Base-by-base conservation (phyloP, 1,139 yeast species). In the Debaryomyces fabryi region DNA sequence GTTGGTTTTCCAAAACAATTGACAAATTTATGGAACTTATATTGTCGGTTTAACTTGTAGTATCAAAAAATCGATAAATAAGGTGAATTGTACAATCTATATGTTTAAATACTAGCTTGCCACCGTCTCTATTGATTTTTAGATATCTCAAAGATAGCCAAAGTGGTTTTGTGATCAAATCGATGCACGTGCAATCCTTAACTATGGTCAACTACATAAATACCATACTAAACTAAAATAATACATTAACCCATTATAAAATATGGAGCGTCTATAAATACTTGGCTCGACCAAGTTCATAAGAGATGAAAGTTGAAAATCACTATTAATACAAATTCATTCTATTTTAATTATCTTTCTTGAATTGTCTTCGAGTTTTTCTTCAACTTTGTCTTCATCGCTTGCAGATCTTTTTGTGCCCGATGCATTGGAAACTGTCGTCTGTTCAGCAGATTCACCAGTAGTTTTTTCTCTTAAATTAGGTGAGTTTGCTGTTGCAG, bases 281-380 rank as follows among this genome's bases (percentile, higher is more conserved):
- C 27, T 36, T 13, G 16, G 5, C 15, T 18, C 21, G 16, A 18
- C 5, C 20, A 8, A 16, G 21, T 8, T 16, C 20, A 9, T 32
- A 15, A 32, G 35, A 16, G 35, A 32, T 13, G 34, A 18, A 32
- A 15, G 29, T 29, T 33, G 21, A 12, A 16, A 34, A 15, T 12
- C 18, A 16, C 29, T 18, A 30, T 18, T 39, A 18, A 20, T 20
- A 33, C 32, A 21, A 9, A 20, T 7, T 39, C 34, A 52, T 21
- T 51, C 55, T 32, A 49, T 37, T 29, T 51, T 52, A 24, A 49
- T 42, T 6, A 48, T 29, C 30, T 52, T 52, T 32, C 45, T 42
- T 13, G 47, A 39, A 15, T 39, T 35, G 10, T 36, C 49, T 8
- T 47, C 46, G 20, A 35, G 18, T 16, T n/a, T 32, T 18, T 40